These are phyloP conservation scores for Rhytidhysteron rufulum DNA, from an alignment of 2,329 filamentous ascomycete genomes.

Conservation along the genomic window DNA sequence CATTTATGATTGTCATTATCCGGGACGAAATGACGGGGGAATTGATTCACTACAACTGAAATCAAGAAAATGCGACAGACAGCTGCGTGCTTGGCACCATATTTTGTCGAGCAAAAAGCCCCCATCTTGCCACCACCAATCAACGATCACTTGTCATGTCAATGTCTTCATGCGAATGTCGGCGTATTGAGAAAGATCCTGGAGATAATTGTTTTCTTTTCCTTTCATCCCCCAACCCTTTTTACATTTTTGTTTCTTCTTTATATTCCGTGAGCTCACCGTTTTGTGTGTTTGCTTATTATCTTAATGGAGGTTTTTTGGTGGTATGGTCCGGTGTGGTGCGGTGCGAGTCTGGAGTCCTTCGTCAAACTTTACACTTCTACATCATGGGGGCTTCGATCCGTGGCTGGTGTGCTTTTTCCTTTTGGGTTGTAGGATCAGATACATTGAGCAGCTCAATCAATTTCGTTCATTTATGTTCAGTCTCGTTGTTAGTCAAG, in stretches of 20 bases:
- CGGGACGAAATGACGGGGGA: too few relatives aligned
- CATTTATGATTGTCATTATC: background rate
- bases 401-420: too few relatives aligned
- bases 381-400: too few relatives aligned
- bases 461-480: slow-evolving; percentile 1
- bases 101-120: background rate
- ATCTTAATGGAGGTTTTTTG: background rate
- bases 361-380: too few relatives aligned
- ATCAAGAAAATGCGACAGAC: too few relatives aligned
- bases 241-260: slow-evolving; percentile 17
- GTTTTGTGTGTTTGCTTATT: background rate
- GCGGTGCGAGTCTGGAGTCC: too few relatives aligned
- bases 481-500: too few relatives aligned
- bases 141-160: slow-evolving; percentile 28
- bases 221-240: background rate
- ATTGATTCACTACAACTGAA: too few relatives aligned
- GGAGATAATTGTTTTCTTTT: slow-evolving; percentile 16
- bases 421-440: slow-evolving; percentile 4
- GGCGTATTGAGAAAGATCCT: slow-evolving; percentile 31
- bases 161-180: slow-evolving; percentile 15
- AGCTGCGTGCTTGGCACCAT: background rate
- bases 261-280: slow-evolving; percentile 12
- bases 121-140: slow-evolving; percentile 6
- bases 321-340: too few relatives aligned
- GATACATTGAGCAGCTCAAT: slow-evolving; percentile 5